Base-by-base conservation (phyloP, 352 stramenopile genomes). In the Plasmopara viticola region DNA sequence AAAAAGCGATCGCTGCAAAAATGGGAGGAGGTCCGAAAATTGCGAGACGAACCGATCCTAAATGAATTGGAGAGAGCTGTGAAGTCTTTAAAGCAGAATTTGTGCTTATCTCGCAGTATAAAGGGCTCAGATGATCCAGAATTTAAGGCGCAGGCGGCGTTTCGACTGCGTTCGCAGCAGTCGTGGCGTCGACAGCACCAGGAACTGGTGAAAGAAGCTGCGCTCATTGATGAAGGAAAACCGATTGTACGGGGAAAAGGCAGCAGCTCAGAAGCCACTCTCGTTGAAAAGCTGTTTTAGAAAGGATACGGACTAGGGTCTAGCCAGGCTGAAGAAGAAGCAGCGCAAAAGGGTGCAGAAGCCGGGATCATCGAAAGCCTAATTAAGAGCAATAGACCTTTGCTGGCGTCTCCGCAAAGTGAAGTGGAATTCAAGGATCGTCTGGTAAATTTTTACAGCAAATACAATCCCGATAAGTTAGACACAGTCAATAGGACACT, bases 391-490 rank as follows among this genome's bases (percentile, higher is more conserved):
- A 31, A 58, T 14, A 17, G n/a, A 5, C 37, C 41, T 12, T 31
- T 41, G 6, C 12, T 15, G 8, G 9, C 15, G 13, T 13, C 51
- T 41, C 40, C 47, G 35, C 13, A 17, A 29, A 28, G 40, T 43
- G 8, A 43, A 18, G 9, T 8, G 54, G 31, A 18, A 39, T 66
- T 75, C 51, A 71, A 58, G 44, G 45, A 68, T 38, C 71, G 73
- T 10, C 54, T 90, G 44, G 59, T 69, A 8, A 60, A 58, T 35
- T 91, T 91, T 51, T 91, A 91, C 55, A 56, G 62, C 8, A 78
- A 84, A 58, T 66, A 89, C 55, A 91, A 91, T 33, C 78, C 76
- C 4, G 18, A 38, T 7, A 84, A 84, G 51, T 56, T 88, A 12
- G 30, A 68, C 43, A 61, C 60, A 35, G 64, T 88, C 10, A 74